Evolutionary conservation across 768 basidiomycete species (phyloP), one percentile per base, ranked within the genome.

Genomic region (Rossbeevera mucosa): DNA sequence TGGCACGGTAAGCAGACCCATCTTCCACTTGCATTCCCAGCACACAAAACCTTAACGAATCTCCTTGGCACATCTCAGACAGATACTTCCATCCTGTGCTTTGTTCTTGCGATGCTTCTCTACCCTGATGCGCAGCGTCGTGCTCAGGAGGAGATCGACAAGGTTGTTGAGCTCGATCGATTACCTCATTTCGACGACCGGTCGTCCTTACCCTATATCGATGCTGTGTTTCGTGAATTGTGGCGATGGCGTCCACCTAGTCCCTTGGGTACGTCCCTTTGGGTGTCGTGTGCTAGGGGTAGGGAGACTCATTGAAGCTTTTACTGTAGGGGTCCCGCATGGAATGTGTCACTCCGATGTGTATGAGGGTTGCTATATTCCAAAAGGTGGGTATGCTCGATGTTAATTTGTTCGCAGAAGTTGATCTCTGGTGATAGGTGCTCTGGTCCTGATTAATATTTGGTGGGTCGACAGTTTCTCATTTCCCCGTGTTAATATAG

Each of bases 81-180:
- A 11, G 48, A 51, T 12, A 40, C 61, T 7, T n/a, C 44, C 3
- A 29, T 63, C n/a, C 13, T 51, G n/a, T 54, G 52, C 3, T 61
- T 71, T 18, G 31, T 69, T 25, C 48, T 71, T 16, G 57, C 62
- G 2, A 64, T 71, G 53, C 29, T 60, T 2, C 54, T 63, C n/a
- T 45, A 61, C 41, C 68, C 69, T 13, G 61, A 67, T 1, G 60
- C 61, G 7, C 63, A 65, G 40, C 47, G 38, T 14, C 53, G 59
- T 21, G 65, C 63, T 3, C 66, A 64, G 24, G 57, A 50, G 2
- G 64, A 71, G 22, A 55, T 71, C 3, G 68, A 69, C 43, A 8
- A 30, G 3, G 59, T 67, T 9, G 30, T 65, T 1, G 61, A 59
- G 12, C 48, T 46, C n/a, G 58, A 58, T 22, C 48, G 60, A 13